Evolutionary conservation across 2,329 filamentous ascomycete species (phyloP), one percentile per base, ranked within the genome.

Genomic region (Aspergillus sp.): DNA sequence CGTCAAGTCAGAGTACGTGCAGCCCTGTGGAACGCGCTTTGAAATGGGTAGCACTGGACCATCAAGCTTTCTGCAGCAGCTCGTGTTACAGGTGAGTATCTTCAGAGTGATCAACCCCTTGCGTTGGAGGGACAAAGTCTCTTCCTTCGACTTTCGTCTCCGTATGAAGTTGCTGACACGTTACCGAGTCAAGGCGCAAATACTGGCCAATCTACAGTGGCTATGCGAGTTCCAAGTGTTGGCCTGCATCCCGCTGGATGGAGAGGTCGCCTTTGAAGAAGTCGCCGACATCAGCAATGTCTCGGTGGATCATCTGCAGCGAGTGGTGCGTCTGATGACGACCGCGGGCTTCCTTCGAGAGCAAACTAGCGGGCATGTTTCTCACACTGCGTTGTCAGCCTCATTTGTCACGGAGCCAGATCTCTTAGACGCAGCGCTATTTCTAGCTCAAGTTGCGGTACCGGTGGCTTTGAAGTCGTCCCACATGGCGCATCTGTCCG

Each of bases 351-450:
- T 52, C 12, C 50, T 52, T 4, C n/a, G 50, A 9, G 50, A 44
- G 39, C 23, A 14, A 5, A 33, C 15, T 17, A 33, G 12, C 4
- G 50, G 50, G n/a, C 50, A 52, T 23, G 11, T 52, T n/a, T 23
- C 50, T 12, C 50, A 52, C 24, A 52, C 39, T 27, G 23, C 23
- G 6, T 19, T 52, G 17, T 52, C 50, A 23, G 50, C 50, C 39
- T 52, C 50, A 14, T 52, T 52, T 21, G 50, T 52, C 23, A 52
- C 50, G n/a, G 50, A 52, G 39, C 50, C 50, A 33, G 50, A 43
- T 8, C 17, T 52, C 11, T 14, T 52, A 1, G 50, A 52, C 17
- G 50, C 50, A 44, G 39, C 39, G 11, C 40, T 52, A 5, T 52
- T 52, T 11, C 37, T 52, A n/a, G 50, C 39, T 19, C 39, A 52